Evolutionary conservation across 2,329 filamentous ascomycete genomes (phyloP).

Genomic region (Elsinoe perseae): DNA sequence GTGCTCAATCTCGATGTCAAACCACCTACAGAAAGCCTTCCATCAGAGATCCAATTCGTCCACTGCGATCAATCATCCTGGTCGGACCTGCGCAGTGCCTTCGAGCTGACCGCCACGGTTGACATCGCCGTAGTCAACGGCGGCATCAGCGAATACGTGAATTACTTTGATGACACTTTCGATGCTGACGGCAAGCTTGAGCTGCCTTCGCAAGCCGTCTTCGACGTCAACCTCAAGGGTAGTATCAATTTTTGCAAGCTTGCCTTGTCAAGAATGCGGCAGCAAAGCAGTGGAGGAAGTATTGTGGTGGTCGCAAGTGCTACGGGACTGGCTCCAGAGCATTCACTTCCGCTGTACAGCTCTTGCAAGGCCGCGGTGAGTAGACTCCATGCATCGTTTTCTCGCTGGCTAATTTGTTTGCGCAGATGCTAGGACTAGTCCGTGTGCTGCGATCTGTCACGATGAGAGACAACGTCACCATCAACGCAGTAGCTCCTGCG

Average conservation of each 20-base stretch:
- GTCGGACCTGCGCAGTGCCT: conserved; percentile 23
- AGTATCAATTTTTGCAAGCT: conserved; percentile 32
- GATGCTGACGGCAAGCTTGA: conserved; percentile 26
- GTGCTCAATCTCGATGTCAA: conserved; percentile 39
- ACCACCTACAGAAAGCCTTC: not conserved
- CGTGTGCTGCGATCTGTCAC: conserved; percentile 29
- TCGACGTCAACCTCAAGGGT: conserved; percentile 32
- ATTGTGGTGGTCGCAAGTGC: conserved; percentile 36
- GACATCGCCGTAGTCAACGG: conserved; percentile 34
- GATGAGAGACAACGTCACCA: conserved; percentile 28
- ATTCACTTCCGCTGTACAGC: conserved; percentile 31
- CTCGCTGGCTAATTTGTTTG: not conserved
- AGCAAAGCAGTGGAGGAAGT: conserved; percentile 24
- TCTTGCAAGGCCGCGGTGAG: conserved; percentile 22
- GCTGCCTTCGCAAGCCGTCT: conserved; percentile 26
- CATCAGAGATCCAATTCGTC: conserved; percentile 19
- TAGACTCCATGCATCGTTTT: not conserved
- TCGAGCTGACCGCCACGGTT: conserved; percentile 22
- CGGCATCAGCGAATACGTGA: conserved; percentile 26
- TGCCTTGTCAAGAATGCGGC: conserved; percentile 25
- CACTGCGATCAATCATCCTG: conserved; percentile 28
- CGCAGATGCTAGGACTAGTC: conserved; percentile 28
- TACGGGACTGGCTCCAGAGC: conserved; percentile 34
- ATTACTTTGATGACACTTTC: conserved; percentile 30
- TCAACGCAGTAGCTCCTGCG: conserved; percentile 35